Conservation (phyloP, 2,329 filamentous ascomycete species). For the Hypoxylon sp. region DNA sequence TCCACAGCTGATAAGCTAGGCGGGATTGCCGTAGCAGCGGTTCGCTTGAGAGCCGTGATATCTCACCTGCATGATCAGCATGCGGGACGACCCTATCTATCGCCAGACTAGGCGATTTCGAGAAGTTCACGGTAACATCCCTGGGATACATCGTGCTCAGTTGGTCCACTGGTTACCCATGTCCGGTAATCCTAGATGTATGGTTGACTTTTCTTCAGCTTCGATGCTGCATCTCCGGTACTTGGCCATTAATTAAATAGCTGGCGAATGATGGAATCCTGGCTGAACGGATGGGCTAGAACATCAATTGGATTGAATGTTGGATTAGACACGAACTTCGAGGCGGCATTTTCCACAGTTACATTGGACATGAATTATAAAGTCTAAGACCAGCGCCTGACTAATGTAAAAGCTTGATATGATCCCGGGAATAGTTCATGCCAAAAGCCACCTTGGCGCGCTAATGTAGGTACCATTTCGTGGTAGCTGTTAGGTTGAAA, state of each 20-base stretch:
- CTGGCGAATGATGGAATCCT: neutral
- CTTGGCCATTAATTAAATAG: neutral
- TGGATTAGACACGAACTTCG: neutral
- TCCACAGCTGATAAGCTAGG: slow-evolving; percentile 33
- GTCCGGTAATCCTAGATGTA: neutral
- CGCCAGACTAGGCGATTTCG: slow-evolving; percentile 28
- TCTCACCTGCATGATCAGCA: slow-evolving; percentile 27
- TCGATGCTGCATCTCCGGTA: slow-evolving; percentile 6
- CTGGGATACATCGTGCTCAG: neutral
- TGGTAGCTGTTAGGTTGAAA: no score
- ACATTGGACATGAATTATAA: no score
- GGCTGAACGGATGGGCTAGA: neutral
- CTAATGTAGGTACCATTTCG: no score
- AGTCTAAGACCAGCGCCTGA: no score
- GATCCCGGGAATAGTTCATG: no score
- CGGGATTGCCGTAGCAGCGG: slow-evolving; percentile 1
- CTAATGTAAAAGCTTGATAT: no score
- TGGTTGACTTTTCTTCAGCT: slow-evolving; percentile 1
- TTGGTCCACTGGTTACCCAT: slow-evolving; percentile 7
- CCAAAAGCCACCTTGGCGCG: no score
- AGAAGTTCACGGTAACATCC: slow-evolving; percentile 21
- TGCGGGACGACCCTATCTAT: slow-evolving; percentile 19
- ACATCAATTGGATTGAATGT: neutral
- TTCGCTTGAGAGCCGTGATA: slow-evolving; percentile 9
- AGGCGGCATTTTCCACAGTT: neutral